These are phyloP conservation scores for Acacia acuminata DNA, from an alignment of 306 rosid genomes.

Conservation along the genomic window DNA sequence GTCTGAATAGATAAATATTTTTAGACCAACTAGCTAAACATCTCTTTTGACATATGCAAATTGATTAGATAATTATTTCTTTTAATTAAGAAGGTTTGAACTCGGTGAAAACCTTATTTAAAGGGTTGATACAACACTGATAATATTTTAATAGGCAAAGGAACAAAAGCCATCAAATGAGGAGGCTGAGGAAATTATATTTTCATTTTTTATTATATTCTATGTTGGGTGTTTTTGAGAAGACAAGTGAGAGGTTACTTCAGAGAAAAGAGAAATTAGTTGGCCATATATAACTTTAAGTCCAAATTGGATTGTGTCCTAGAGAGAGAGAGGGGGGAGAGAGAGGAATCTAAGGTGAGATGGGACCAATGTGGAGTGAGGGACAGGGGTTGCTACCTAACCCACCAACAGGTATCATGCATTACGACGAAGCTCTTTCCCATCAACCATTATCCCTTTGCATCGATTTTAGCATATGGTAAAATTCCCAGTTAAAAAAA, in stretches of 20 bases:
- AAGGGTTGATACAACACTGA: background rate
- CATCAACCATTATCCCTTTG: constrained; percentile 60
- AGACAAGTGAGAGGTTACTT: constrained; percentile 50
- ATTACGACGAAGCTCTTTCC: constrained; percentile 73
- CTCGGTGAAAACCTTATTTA: background rate
- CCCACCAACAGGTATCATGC: constrained; percentile 99
- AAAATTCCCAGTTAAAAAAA: background rate
- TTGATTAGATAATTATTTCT: background rate
- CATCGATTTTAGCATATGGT: constrained; percentile 26
- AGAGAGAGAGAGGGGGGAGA: constrained; percentile 1
- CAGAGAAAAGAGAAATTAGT: constrained; percentile 59
- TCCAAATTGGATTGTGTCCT: constrained; percentile 42
- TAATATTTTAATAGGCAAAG: constrained; percentile 33
- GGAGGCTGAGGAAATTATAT: constrained; percentile 7
- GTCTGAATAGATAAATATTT: too few relatives aligned
- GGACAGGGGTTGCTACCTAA: constrained; percentile 97
- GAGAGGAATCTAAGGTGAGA: constrained; percentile 74
- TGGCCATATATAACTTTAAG: constrained; percentile 52
- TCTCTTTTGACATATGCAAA: background rate
- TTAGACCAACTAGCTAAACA: background rate
- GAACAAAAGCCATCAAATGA: constrained; percentile 30
- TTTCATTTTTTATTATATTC: background rate
- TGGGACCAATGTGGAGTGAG: constrained; percentile 84
- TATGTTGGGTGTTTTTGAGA: constrained; percentile 30
- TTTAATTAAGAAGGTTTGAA: background rate